A percentile compares a stretch with the other conserved stretches of the same genome.
phyloP scores from a whole-genome alignment of 305 asterid species.

The Ruellia speciosa region DNA sequence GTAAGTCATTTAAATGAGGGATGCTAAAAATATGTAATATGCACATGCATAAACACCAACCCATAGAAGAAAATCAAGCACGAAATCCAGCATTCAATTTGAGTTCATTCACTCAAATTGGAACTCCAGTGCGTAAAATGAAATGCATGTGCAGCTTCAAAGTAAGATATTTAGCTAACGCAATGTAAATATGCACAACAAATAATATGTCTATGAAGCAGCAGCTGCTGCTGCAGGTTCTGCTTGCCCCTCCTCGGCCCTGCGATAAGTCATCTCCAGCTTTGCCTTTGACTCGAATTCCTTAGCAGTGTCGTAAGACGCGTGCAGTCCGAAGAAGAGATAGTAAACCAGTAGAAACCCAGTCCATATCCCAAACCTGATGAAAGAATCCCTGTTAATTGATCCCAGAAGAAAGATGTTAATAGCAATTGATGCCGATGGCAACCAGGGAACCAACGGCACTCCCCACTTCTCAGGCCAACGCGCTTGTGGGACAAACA shows the following conservation, averaged over 20 bases:
- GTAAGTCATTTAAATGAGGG: too few relatives aligned
- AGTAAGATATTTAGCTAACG: too few relatives aligned
- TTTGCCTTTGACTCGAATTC: conserved; percentile 20
- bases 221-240: background rate
- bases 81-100: too few relatives aligned
- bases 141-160: too few relatives aligned
- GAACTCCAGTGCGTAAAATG: too few relatives aligned
- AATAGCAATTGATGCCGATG: conserved; percentile 55
- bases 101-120: too few relatives aligned
- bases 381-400: conserved; percentile 40
- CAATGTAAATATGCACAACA: too few relatives aligned
- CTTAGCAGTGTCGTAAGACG: conserved; percentile 66
- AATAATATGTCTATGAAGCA: too few relatives aligned
- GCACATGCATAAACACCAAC: too few relatives aligned
- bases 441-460: conserved; percentile 79
- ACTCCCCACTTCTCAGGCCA: conserved; percentile 61
- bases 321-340: conserved; percentile 58
- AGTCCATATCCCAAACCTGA: conserved; percentile 48
- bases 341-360: conserved; percentile 40
- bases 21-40: too few relatives aligned
- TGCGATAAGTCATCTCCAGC: conserved; percentile 19
- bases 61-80: too few relatives aligned
- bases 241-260: conserved; percentile 35
- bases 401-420: conserved; percentile 63
- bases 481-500: conserved; percentile 46